Conservation (phyloP, 2,329 filamentous ascomycete genomes). For the Aureobasidium sp. region DNA sequence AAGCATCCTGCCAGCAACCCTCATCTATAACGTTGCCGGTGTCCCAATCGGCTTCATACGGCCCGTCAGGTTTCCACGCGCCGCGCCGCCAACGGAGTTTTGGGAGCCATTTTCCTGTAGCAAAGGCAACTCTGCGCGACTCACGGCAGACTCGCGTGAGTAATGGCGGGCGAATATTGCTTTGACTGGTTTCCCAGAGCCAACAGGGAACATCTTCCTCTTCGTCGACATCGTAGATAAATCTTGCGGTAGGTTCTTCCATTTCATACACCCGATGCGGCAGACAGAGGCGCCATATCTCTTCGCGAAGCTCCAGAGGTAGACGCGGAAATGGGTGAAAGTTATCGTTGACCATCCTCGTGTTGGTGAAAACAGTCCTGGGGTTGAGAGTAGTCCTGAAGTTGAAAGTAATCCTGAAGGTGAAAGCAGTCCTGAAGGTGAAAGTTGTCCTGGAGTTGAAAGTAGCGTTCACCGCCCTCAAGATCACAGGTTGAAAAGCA, state of each 20-base stretch:
- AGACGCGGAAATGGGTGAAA: conserved; percentile 17
- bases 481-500: not conserved
- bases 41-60: not conserved
- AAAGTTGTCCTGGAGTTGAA: not conserved
- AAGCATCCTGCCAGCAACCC: conserved; percentile 1
- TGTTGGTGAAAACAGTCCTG: not conserved
- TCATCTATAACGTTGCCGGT: conserved; percentile 2
- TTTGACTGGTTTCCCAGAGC: not conserved
- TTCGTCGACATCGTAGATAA: not conserved
- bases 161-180: conserved; percentile 15
- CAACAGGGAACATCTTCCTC: conserved; percentile 3
- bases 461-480: not conserved
- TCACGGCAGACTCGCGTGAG: conserved; percentile 16
- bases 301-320: conserved; percentile 17
- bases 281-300: conserved; percentile 18
- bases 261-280: conserved; percentile 17
- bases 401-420: not conserved
- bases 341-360: conserved; percentile 6
- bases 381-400: not conserved
- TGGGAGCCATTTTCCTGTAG: not conserved
- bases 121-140: conserved; percentile 15
- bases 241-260: not conserved
- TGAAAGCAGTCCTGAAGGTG: no score
- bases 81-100: not conserved
- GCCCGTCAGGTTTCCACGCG: not conserved